A percentile compares a stretch with the other conserved stretches of the same genome.
phyloP scores from a whole-genome alignment of 2,329 filamentous ascomycete genomes.

The Fusarium globosum region DNA sequence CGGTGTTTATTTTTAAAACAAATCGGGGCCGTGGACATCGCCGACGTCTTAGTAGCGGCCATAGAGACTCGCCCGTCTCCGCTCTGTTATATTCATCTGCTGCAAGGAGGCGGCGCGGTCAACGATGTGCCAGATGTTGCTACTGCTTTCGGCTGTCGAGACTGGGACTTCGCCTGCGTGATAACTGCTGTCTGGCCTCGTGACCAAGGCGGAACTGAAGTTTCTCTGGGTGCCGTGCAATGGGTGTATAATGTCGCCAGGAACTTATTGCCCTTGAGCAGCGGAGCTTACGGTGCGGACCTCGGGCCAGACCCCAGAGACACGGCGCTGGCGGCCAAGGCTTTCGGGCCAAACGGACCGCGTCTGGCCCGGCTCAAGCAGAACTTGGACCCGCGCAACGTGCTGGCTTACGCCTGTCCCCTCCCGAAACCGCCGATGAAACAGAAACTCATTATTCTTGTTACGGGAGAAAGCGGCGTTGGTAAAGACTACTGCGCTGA shows the following conservation, averaged over 20 bases:
- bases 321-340: constrained; percentile 58
- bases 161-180: constrained; percentile 73
- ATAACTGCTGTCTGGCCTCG: constrained; percentile 71
- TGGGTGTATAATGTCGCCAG: constrained; percentile 68
- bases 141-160: constrained; percentile 71
- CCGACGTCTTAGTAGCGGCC: constrained; percentile 56
- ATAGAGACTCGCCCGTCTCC: constrained; percentile 61
- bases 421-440: constrained; percentile 53
- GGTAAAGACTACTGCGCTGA: constrained; percentile 72
- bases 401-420: constrained; percentile 68
- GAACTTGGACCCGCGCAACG: constrained; percentile 58
- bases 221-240: constrained; percentile 51
- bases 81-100: constrained; percentile 70
- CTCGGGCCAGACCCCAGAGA: constrained; percentile 72
- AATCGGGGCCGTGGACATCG: constrained; percentile 53
- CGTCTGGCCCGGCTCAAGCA: constrained; percentile 65
- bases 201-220: constrained; percentile 59
- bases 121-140: constrained; percentile 55
- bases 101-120: constrained; percentile 68
- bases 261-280: constrained; percentile 61
- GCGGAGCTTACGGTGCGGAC: constrained; percentile 68
- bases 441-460: constrained; percentile 65
- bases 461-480: constrained; percentile 64
- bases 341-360: constrained; percentile 66
- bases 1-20: constrained; percentile 69